These are phyloP conservation scores for Phalaenopsis hybrid DNA, from an alignment of 116 monocot genomes.

Conservation along the genomic window DNA sequence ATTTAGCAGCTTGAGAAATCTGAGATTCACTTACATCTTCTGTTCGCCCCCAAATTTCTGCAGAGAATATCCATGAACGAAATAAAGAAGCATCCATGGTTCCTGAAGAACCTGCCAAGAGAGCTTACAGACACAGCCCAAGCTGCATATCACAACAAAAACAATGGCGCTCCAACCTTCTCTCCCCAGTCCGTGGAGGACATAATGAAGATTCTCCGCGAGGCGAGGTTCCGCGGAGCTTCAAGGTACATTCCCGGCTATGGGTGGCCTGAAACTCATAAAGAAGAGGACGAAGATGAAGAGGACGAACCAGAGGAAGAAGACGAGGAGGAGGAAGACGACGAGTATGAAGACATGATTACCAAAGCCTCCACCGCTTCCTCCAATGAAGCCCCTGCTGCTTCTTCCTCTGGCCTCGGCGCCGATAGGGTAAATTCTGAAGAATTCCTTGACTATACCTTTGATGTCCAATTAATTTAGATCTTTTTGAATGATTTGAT, in stretches of 20 bases:
- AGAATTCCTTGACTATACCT: not conserved
- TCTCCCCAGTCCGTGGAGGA: conserved; percentile 42
- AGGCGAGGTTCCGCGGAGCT: conserved; percentile 22
- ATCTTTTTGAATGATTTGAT: not conserved
- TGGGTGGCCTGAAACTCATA: conserved; percentile 14
- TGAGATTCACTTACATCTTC: not conserved
- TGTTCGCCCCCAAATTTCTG: not conserved
- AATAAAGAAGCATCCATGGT: conserved; percentile 54
- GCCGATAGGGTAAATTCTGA: conserved; percentile 5
- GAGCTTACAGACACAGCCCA: conserved; percentile 42
- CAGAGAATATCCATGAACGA: conserved; percentile 52
- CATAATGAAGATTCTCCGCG: conserved; percentile 42
- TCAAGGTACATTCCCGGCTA: conserved; percentile 15
- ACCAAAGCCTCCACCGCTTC: too few relatives aligned
- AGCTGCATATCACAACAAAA: conserved; percentile 36
- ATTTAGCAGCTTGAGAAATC: too few relatives aligned
- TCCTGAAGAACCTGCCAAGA: conserved; percentile 48
- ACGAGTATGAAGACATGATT: not conserved
- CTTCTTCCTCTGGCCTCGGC: not conserved
- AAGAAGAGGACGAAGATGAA: conserved; percentile 9
- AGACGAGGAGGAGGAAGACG: conserved; percentile 9
- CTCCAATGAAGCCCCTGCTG: not conserved
- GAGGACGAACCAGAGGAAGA: conserved; percentile 4
- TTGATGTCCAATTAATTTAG: not conserved
- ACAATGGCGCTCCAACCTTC: conserved; percentile 27